phyloP scores from a whole-genome alignment of 441 rosid species.

The Croton laevigatus region DNA sequence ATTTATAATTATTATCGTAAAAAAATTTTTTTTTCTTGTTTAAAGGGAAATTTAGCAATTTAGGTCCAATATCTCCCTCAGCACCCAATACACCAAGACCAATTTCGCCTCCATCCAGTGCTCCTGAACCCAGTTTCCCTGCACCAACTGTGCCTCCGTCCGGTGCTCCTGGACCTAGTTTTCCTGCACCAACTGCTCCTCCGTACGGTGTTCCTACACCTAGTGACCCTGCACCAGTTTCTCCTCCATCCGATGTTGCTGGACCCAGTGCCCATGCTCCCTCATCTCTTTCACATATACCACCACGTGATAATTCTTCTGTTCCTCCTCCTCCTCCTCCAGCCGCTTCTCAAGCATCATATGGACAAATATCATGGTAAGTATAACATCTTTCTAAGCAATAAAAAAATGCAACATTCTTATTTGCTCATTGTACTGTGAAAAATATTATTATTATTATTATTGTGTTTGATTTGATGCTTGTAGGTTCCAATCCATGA shows the following conservation, averaged over 20 bases:
- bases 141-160: slow-evolving; percentile 1
- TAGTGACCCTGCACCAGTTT: slow-evolving; percentile 14
- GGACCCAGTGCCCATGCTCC: too few relatives aligned
- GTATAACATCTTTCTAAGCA: not conserved
- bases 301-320: too few relatives aligned
- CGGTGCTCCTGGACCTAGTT: not conserved
- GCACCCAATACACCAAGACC: slow-evolving; percentile 9
- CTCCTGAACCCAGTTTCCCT: slow-evolving; percentile 10
- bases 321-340: slow-evolving; percentile 9
- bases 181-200: slow-evolving; percentile 10
- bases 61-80: slow-evolving; percentile 22
- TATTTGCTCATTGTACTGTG: not conserved
- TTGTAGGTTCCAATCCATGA: slow-evolving; percentile 15
- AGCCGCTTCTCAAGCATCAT: slow-evolving; percentile 3
- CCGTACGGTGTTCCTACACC: slow-evolving; percentile 11
- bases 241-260: not conserved
- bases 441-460: not conserved
- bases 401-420: too few relatives aligned
- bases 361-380: slow-evolving; percentile 27
- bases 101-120: not conserved
- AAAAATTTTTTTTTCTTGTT: not conserved
- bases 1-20: too few relatives aligned
- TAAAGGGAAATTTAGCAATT: slow-evolving; percentile 29
- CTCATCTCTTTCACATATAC: too few relatives aligned
- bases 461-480: not conserved